phyloP scores from a whole-genome alignment of 2,329 filamentous ascomycete genomes.

The Hypoxylon rubiginosum region DNA sequence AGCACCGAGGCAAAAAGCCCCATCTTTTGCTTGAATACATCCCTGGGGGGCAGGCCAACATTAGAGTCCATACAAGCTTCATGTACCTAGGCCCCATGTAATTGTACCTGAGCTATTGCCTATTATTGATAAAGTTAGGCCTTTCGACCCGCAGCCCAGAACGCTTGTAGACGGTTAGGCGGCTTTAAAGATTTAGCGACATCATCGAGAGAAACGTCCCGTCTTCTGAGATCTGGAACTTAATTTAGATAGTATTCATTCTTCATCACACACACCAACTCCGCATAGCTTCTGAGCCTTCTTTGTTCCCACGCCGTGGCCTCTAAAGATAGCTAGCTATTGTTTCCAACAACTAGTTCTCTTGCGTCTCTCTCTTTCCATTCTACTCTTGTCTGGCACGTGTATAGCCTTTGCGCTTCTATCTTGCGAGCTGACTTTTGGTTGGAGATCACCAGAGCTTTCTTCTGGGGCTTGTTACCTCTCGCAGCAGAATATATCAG shows the following conservation, averaged over 20 bases:
- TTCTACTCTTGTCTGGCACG: conserved; percentile 20
- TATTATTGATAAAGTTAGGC: conserved; percentile 34
- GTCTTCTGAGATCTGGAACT: conserved; percentile 15
- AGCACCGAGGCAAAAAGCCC: conserved; percentile 5
- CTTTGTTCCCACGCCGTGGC: conserved; percentile 12
- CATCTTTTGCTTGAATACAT: not conserved
- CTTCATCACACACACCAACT: conserved; percentile 16
- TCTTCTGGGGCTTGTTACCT: conserved; percentile 6
- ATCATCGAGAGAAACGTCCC: conserved; percentile 31
- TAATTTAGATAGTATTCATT: conserved; percentile 9
- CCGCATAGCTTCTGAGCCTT: not conserved
- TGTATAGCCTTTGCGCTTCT: conserved; percentile 14
- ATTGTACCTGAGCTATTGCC: conserved; percentile 34
- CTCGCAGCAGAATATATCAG: conserved; percentile 6
- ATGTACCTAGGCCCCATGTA: not conserved
- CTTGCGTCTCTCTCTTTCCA: not conserved
- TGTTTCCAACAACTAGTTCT: not conserved
- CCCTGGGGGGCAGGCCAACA: not conserved
- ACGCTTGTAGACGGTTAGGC: conserved; percentile 5
- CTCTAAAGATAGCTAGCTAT: not conserved
- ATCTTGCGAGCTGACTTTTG: conserved; percentile 21
- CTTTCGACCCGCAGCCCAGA: conserved; percentile 1
- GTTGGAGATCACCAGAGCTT: conserved; percentile 12
- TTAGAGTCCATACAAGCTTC: conserved; percentile 1
- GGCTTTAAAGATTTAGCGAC: conserved; percentile 26